A percentile compares a stretch with the other conserved stretches of the same genome.
These are phyloP conservation scores for Zygotorulaspora mrakii DNA, from an alignment of 1,139 yeast species.

Conservation along the genomic window DNA sequence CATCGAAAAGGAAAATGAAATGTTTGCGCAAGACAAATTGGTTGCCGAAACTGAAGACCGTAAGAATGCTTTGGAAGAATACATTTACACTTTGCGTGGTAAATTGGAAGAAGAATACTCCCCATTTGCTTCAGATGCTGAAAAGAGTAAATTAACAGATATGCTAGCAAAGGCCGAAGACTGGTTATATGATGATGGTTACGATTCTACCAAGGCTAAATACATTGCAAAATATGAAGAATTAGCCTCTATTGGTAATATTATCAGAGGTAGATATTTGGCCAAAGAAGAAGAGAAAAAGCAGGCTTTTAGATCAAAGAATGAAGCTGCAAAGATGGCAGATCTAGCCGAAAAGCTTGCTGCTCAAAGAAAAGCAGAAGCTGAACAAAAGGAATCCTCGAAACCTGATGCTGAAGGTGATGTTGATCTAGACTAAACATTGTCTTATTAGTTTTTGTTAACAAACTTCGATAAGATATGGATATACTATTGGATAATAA, in stretches of 20 bases:
- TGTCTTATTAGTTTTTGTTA: background rate
- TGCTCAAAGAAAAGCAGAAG: slow-evolving; percentile 59
- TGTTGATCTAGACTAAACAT: slow-evolving; percentile 26
- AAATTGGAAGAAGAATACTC: slow-evolving; percentile 91
- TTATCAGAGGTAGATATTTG: slow-evolving; percentile 90
- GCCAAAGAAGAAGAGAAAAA: slow-evolving; percentile 94
- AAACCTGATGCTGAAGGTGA: slow-evolving; percentile 28
- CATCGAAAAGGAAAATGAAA: slow-evolving; percentile 77
- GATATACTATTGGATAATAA: slow-evolving; percentile 12
- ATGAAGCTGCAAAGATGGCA: slow-evolving; percentile 83
- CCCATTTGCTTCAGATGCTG: slow-evolving; percentile 84
- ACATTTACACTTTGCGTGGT: slow-evolving; percentile 95
- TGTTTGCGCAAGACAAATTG: slow-evolving; percentile 87
- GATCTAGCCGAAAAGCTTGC: slow-evolving; percentile 89
- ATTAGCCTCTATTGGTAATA: slow-evolving; percentile 89
- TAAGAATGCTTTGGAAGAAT: slow-evolving; percentile 97
- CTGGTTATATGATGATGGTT: slow-evolving; percentile 98
- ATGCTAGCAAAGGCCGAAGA: slow-evolving; percentile 87
- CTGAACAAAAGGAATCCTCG: slow-evolving; percentile 34
- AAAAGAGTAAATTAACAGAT: slow-evolving; percentile 72
- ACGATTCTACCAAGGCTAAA: slow-evolving; percentile 92
- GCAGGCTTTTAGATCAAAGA: slow-evolving; percentile 81
- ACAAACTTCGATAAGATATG: background rate
- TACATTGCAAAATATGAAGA: slow-evolving; percentile 98
- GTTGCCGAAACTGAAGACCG: slow-evolving; percentile 99